Conservation (phyloP, 495 filamentous ascomycete species). For the Chaetomium cochliodes region DNA sequence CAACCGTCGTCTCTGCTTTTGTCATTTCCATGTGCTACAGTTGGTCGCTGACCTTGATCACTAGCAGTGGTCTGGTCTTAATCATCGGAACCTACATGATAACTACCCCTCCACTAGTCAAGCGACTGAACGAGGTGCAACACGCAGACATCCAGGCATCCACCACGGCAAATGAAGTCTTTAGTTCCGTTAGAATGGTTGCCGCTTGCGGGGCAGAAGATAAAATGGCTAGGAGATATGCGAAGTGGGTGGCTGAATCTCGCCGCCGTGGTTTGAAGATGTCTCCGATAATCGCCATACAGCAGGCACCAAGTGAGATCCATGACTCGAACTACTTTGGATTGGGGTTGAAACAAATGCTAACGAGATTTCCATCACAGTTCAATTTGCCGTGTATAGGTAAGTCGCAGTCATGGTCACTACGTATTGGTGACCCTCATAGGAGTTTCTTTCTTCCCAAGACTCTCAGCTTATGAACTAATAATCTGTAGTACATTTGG, state of each 20-base stretch:
- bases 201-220: conserved; percentile 62
- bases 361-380: conserved; percentile 26
- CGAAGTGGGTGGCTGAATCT: conserved; percentile 57
- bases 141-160: conserved; percentile 60
- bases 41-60: conserved; percentile 59
- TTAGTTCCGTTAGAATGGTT: conserved; percentile 58
- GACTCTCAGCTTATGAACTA: conserved; percentile 1
- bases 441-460: too few species aligned
- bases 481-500: conserved; percentile 41
- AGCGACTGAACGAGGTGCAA: conserved; percentile 54
- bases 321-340: not conserved
- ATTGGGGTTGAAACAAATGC: not conserved
- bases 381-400: conserved; percentile 47
- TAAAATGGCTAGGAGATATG: conserved; percentile 54
- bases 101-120: conserved; percentile 57
- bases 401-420: too few species aligned
- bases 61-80: conserved; percentile 55
- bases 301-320: conserved; percentile 44
- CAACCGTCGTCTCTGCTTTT: conserved; percentile 51
- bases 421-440: too few species aligned
- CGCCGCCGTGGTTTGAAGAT: conserved; percentile 52
- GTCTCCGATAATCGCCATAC: conserved; percentile 49
- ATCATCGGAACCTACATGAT: conserved; percentile 56
- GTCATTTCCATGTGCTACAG: conserved; percentile 56
- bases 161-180: conserved; percentile 58